These are phyloP conservation scores for Ploettnerulaceae sp. DNA, from an alignment of 2,329 filamentous ascomycete species.

Conservation along the genomic window DNA sequence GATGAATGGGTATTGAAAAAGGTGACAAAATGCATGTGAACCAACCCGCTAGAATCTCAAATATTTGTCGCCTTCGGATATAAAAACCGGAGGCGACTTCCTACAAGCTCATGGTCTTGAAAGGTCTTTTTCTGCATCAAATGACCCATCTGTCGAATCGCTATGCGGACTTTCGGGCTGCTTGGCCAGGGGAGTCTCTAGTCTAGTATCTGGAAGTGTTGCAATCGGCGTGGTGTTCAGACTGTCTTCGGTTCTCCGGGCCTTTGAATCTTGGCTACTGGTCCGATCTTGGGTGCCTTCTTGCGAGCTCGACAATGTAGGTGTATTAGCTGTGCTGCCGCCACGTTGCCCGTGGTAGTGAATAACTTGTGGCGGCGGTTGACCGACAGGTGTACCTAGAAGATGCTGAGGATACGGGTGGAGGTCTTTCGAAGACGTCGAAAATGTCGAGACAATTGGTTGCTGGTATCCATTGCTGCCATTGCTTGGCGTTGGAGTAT, in stretches of 20 bases:
- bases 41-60: not conserved
- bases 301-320: slow-evolving; percentile 40
- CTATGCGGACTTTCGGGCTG: slow-evolving; percentile 25
- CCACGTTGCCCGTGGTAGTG: slow-evolving; percentile 64
- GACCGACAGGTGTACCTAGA: slow-evolving; percentile 56
- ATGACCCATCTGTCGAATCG: slow-evolving; percentile 25
- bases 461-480: slow-evolving; percentile 61
- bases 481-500: slow-evolving; percentile 41
- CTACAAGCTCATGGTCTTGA: not conserved
- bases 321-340: slow-evolving; percentile 63
- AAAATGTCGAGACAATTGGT: slow-evolving; percentile 63
- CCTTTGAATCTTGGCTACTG: slow-evolving; percentile 27
- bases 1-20: slow-evolving; percentile 24
- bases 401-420: slow-evolving; percentile 64
- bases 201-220: slow-evolving; percentile 24
- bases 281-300: slow-evolving; percentile 27
- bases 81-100: not conserved
- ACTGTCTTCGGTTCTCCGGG: slow-evolving; percentile 24
- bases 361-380: slow-evolving; percentile 59
- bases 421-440: slow-evolving; percentile 64
- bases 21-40: slow-evolving; percentile 11
- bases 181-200: slow-evolving; percentile 21
- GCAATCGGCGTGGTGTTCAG: slow-evolving; percentile 23
- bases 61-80: not conserved
- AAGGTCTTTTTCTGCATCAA: slow-evolving; percentile 10